These are phyloP conservation scores for Epichloe amarillans DNA, from an alignment of 2,329 filamentous ascomycete genomes.

Conservation along the genomic window DNA sequence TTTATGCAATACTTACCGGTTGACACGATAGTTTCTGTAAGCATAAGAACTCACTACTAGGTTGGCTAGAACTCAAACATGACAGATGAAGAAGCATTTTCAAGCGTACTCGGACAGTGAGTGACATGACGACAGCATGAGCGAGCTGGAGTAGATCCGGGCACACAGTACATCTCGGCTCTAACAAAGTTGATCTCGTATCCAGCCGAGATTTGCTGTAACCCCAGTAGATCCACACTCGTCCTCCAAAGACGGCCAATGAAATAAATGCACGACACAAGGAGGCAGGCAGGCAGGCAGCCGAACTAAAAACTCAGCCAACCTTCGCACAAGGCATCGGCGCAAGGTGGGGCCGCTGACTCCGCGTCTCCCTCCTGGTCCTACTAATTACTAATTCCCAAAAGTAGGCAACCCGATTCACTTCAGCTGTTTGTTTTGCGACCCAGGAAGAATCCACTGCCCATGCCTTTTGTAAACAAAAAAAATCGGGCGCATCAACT, in stretches of 20 bases:
- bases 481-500: not conserved
- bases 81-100: not conserved
- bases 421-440: not conserved
- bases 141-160: too few species aligned
- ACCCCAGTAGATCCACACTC: too few species aligned
- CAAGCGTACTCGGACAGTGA: not conserved
- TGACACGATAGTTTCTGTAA: not conserved
- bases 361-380: not conserved
- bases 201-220: too few species aligned
- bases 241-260: too few species aligned
- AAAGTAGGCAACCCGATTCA: not conserved
- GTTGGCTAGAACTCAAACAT: not conserved
- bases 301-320: not conserved
- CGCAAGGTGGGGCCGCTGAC: not conserved
- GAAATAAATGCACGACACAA: not conserved
- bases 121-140: not conserved
- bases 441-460: not conserved
- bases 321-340: not conserved
- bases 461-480: not conserved
- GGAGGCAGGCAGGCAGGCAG: not conserved
- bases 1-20: not conserved
- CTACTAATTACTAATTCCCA: too few species aligned
- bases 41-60: too few species aligned
- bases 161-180: too few species aligned
- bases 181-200: too few species aligned